A percentile compares a stretch with the other conserved stretches of the same genome.
Conservation (phyloP, 345 rosid genomes). For the Salix udensis region DNA sequence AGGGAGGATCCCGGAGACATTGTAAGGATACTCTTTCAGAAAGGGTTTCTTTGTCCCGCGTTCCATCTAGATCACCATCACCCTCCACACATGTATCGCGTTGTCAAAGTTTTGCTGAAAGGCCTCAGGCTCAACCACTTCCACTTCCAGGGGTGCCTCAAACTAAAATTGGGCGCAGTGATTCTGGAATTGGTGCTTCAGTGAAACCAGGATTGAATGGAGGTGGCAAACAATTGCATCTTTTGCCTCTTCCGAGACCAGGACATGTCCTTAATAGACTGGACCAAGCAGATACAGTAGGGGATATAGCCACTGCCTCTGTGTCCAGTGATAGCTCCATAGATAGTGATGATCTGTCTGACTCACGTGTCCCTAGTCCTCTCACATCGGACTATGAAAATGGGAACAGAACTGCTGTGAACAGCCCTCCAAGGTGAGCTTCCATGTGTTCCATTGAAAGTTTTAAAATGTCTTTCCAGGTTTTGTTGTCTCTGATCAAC, state of each 20-base stretch:
- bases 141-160: slow-evolving; percentile 22
- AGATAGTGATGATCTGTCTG: slow-evolving; percentile 22
- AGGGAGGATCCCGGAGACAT: slow-evolving; percentile 18
- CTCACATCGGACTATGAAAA: slow-evolving; percentile 26
- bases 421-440: slow-evolving; percentile 32
- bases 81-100: slow-evolving; percentile 25
- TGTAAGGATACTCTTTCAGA: slow-evolving; percentile 15
- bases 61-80: slow-evolving; percentile 28
- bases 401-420: slow-evolving; percentile 21
- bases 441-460: neutral
- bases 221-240: slow-evolving; percentile 10
- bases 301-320: slow-evolving; percentile 26
- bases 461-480: neutral
- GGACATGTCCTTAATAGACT: slow-evolving; percentile 11
- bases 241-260: slow-evolving; percentile 27
- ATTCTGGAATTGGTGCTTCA: slow-evolving; percentile 22
- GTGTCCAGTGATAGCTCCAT: slow-evolving; percentile 26
- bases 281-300: slow-evolving; percentile 15
- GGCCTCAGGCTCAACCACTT: slow-evolving; percentile 31
- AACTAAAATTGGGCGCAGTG: slow-evolving; percentile 7
- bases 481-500: slow-evolving; percentile 14
- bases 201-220: slow-evolving; percentile 7
- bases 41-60: slow-evolving; percentile 19
- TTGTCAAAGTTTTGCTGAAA: slow-evolving; percentile 33
- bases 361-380: slow-evolving; percentile 24